phyloP scores from a whole-genome alignment of 106 monocot genomes.

The Alisma plantagoaquatica region DNA sequence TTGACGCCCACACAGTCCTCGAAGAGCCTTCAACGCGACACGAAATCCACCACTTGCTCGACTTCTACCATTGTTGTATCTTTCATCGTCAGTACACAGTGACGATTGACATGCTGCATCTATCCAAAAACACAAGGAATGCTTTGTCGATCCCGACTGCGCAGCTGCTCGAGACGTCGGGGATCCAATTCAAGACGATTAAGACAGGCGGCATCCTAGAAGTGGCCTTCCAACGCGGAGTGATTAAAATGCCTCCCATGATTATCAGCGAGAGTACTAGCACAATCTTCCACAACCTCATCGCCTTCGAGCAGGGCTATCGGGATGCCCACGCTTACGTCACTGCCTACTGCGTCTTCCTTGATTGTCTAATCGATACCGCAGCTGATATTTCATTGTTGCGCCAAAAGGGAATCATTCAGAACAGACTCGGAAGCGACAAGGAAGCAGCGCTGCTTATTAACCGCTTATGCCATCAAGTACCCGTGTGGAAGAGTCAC shows the following conservation, averaged over 20 bases:
- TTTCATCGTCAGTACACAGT: too few relatives aligned
- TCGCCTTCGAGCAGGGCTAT: constrained; percentile 8
- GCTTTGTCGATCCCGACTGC: constrained; percentile 23
- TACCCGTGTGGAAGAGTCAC: neutral
- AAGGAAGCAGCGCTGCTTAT: constrained; percentile 3
- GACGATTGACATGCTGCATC: too few relatives aligned
- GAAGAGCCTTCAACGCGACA: too few relatives aligned
- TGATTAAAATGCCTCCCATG: constrained; percentile 14
- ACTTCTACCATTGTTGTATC: neutral
- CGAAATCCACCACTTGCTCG: neutral
- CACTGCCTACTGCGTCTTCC: neutral
- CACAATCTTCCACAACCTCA: constrained; percentile 13
- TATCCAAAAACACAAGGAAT: too few relatives aligned
- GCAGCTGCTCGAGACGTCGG: constrained; percentile 10
- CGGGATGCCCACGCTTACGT: neutral
- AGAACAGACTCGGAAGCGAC: constrained; percentile 5
- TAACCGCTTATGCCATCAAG: neutral
- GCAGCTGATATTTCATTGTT: constrained; percentile 6
- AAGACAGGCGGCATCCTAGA: constrained; percentile 2
- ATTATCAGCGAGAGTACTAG: constrained; percentile 1
- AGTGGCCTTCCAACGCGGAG: constrained; percentile 13
- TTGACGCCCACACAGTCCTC: too few relatives aligned
- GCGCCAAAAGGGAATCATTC: neutral
- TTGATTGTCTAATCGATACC: neutral
- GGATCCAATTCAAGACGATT: constrained; percentile 21